Evolutionary conservation across 1,284 basidiomycete genomes (phyloP).

Genomic region (Puccinia novopanici): DNA sequence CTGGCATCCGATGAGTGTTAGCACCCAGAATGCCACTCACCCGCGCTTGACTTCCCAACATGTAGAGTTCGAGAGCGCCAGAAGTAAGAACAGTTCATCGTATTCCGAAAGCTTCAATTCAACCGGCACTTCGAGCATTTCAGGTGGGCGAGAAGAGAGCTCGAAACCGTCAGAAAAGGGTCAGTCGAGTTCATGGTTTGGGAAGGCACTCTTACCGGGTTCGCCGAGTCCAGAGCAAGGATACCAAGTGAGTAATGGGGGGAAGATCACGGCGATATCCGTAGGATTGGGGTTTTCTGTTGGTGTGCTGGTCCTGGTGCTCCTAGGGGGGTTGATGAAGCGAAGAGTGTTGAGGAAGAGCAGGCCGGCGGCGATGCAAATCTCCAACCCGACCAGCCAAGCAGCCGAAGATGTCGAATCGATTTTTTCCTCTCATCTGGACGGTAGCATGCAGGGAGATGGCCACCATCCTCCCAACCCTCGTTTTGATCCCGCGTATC

Average conservation of each 20-base stretch:
- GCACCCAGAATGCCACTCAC: not conserved
- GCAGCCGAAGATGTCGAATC: not conserved
- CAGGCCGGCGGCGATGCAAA: not conserved
- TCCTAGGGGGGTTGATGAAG: conserved; percentile 6
- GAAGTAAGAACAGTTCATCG: not conserved
- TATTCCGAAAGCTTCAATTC: not conserved
- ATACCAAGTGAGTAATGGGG: conserved; percentile 1
- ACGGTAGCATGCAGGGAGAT: not conserved
- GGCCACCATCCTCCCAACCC: not conserved
- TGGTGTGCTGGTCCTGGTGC: conserved; percentile 11
- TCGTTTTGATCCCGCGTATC: not conserved
- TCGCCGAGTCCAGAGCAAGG: not conserved
- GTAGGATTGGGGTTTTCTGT: conserved; percentile 15
- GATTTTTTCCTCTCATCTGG: not conserved
- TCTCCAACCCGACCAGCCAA: conserved; percentile 2
- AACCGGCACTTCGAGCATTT: not conserved
- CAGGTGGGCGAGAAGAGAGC: not conserved
- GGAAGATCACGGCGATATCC: conserved; percentile 4
- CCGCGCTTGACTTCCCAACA: not conserved
- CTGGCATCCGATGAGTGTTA: not conserved
- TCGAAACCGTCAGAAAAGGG: not conserved
- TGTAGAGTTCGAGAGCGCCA: not conserved
- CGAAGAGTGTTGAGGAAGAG: not conserved
- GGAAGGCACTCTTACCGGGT: not conserved
- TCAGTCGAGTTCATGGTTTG: not conserved